Percentiles rank a stretch among this genome's conserved stretches.
Conservation (phyloP, 176 grass and related monocot genomes). For the Hyparrhenia diplandra region DNA sequence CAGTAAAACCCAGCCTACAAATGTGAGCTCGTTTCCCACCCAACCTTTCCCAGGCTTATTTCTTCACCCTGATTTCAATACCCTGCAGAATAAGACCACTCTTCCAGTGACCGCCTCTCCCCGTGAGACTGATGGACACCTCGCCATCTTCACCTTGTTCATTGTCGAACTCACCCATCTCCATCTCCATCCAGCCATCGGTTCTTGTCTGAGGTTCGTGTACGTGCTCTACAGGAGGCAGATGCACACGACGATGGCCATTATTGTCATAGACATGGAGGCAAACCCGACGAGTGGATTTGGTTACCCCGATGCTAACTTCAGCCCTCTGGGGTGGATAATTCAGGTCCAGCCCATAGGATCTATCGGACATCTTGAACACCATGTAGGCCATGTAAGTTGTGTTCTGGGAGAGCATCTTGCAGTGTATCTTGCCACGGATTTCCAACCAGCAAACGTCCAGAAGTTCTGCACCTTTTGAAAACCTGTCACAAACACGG, state of each 20-base stretch:
- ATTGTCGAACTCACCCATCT: conserved; percentile 53
- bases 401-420: no score
- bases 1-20: no score
- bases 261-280: not conserved
- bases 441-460: no score
- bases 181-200: conserved; percentile 56
- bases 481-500: no score
- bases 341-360: not conserved
- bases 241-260: not conserved
- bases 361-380: not conserved
- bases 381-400: no score
- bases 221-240: not conserved
- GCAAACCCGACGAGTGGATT: not conserved
- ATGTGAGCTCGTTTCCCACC: not conserved
- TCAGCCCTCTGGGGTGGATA: conserved; percentile 18
- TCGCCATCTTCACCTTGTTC: conserved; percentile 38
- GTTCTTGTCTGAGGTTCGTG: not conserved
- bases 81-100: conserved; percentile 51
- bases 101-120: conserved; percentile 25
- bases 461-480: no score
- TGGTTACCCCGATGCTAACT: not conserved
- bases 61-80: conserved; percentile 60
- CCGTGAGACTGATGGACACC: conserved; percentile 31
- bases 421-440: no score
- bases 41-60: not conserved